These are phyloP conservation scores for Protostelium mycophagum DNA, from an alignment of 78 protist genomes.

Conservation along the genomic window DNA sequence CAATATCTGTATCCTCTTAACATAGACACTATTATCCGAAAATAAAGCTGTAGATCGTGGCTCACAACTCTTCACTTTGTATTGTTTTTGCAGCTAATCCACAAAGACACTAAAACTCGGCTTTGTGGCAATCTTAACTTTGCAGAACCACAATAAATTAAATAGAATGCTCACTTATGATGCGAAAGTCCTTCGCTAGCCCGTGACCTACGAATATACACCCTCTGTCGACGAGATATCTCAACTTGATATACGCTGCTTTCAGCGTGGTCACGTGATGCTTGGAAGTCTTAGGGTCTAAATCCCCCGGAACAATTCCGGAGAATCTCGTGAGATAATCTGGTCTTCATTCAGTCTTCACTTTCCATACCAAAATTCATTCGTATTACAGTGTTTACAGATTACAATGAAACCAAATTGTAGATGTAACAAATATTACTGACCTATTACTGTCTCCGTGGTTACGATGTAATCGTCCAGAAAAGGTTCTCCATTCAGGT, in stretches of 20 bases:
- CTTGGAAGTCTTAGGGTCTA: slow-evolving; percentile 60
- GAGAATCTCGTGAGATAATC: slow-evolving; percentile 85
- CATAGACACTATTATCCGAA: too few relatives aligned
- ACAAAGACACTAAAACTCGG: slow-evolving; percentile 1
- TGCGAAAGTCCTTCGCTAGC: slow-evolving; percentile 76
- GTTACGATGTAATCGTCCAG: slow-evolving; percentile 76
- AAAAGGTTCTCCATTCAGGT: slow-evolving; percentile 62
- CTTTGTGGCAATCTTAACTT: neutral
- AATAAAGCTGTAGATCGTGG: neutral
- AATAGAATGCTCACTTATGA: slow-evolving; percentile 36
- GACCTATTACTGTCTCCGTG: neutral
- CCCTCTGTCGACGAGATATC: slow-evolving; percentile 71
- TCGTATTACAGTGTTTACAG: too few relatives aligned
- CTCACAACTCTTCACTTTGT: neutral
- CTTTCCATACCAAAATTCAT: too few relatives aligned
- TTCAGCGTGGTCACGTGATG: slow-evolving; percentile 71
- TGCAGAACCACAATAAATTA: neutral
- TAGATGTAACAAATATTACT: too few relatives aligned
- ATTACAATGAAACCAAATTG: too few relatives aligned
- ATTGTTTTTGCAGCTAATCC: too few relatives aligned
- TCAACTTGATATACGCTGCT: slow-evolving; percentile 65
- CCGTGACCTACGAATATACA: slow-evolving; percentile 86
- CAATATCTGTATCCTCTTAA: slow-evolving; percentile 27
- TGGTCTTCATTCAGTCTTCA: too few relatives aligned
- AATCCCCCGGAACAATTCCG: slow-evolving; percentile 86